phyloP scores from a whole-genome alignment of 208 protist species.

The Naegleria gruberi region DNA sequence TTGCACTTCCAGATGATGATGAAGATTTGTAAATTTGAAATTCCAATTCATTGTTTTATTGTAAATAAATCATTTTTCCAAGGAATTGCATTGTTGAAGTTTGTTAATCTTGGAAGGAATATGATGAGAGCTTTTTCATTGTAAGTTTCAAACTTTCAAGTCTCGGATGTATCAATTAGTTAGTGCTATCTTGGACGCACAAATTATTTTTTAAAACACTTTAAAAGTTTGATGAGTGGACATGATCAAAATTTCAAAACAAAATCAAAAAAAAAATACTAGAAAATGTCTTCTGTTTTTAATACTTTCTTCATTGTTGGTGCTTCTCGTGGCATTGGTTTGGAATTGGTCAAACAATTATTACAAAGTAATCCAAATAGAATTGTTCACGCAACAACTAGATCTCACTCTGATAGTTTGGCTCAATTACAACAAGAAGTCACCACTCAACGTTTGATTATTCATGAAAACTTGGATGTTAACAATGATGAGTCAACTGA shows the following conservation, averaged over 20 bases:
- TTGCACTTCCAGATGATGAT: background rate
- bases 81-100: no score
- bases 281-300: background rate
- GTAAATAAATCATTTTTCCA: no score
- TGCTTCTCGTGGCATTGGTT: background rate
- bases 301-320: background rate
- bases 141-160: no score
- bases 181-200: no score
- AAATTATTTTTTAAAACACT: no score
- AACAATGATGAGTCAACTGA: background rate
- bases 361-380: background rate
- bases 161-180: no score
- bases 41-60: no score
- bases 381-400: background rate
- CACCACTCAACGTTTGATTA: background rate
- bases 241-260: no score
- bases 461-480: background rate
- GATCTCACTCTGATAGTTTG: background rate
- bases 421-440: background rate
- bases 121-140: no score
- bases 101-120: no score
- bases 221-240: no score
- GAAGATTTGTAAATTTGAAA: background rate
- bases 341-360: background rate
- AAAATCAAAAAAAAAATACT: no score